phyloP scores from a whole-genome alignment of 768 basidiomycete species.

The Mycena sanguinolenta region DNA sequence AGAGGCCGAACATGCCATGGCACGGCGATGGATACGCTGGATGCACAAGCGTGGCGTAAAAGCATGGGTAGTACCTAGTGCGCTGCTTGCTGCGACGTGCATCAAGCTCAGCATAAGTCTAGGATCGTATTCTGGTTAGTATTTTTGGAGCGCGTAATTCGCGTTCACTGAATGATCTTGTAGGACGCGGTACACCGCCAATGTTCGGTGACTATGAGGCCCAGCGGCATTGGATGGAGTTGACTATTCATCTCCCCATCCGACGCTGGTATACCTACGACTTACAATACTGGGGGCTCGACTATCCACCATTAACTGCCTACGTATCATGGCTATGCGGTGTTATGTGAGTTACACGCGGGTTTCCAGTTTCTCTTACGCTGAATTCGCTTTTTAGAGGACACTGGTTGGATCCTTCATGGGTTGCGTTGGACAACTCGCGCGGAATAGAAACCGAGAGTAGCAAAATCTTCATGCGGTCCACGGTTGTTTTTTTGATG shows the following conservation, averaged over 20 bases:
- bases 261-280: constrained; percentile 91
- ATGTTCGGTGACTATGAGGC: constrained; percentile 96
- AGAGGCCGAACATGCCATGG: constrained; percentile 56
- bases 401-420: constrained; percentile 61
- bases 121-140: constrained; percentile 87
- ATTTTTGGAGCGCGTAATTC: neutral
- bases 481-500: constrained; percentile 79
- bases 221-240: constrained; percentile 95
- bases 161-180: constrained; percentile 13
- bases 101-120: constrained; percentile 81
- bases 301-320: constrained; percentile 95
- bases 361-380: neutral
- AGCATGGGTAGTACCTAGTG: constrained; percentile 68
- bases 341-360: constrained; percentile 64
- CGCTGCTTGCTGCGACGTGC: constrained; percentile 65
- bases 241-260: constrained; percentile 83
- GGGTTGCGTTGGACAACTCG: constrained; percentile 80
- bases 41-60: constrained; percentile 79
- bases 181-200: constrained; percentile 80
- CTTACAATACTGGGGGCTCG: constrained; percentile 92
- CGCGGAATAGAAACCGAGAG: constrained; percentile 77
- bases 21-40: constrained; percentile 79
- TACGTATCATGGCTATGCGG: constrained; percentile 91
- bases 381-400: constrained; percentile 42
- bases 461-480: constrained; percentile 85